Conservation (phyloP, 768 basidiomycete genomes). For the Leccinum obscurum region DNA sequence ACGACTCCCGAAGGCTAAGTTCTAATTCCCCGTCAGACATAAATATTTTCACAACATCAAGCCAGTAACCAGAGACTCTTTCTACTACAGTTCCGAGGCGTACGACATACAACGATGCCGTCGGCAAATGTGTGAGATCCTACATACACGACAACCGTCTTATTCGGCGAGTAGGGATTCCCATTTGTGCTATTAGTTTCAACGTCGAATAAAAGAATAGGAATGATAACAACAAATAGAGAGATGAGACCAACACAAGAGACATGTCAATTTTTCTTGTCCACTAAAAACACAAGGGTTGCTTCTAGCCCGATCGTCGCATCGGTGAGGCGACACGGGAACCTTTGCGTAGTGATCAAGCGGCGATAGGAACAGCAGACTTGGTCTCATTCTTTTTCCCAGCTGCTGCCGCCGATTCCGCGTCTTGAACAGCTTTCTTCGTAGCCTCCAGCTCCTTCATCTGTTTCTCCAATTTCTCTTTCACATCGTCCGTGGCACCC, state of each 20-base stretch:
- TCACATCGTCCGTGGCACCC: constrained; percentile 35
- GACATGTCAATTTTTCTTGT: constrained; percentile 20
- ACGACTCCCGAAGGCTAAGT: neutral
- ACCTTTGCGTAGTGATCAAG: constrained; percentile 16
- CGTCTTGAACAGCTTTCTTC: constrained; percentile 66
- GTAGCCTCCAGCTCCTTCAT: constrained; percentile 69
- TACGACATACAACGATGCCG: constrained; percentile 15
- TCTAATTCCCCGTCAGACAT: neutral
- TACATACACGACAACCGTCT: constrained; percentile 24
- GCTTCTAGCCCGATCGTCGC: constrained; percentile 12
- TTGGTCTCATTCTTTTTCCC: constrained; percentile 60
- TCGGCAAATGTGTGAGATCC: constrained; percentile 16
- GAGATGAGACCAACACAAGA: constrained; percentile 15
- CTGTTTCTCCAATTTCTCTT: constrained; percentile 49
- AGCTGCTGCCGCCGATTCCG: constrained; percentile 56
- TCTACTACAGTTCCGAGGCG: constrained; percentile 19
- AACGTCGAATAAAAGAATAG: constrained; percentile 7
- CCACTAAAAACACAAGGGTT: constrained; percentile 5
- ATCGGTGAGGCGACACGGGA: neutral
- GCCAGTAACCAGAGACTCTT: neutral
- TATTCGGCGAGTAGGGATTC: constrained; percentile 11
- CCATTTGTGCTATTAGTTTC: constrained; percentile 14
- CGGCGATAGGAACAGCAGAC: constrained; percentile 44
- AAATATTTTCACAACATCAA: too few species aligned
- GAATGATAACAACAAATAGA: constrained; percentile 21